A percentile compares a stretch with the other conserved stretches of the same genome.
These are phyloP conservation scores for Phaeosphaeriaceae sp. DNA, from an alignment of 2,329 filamentous ascomycete genomes.

Conservation along the genomic window DNA sequence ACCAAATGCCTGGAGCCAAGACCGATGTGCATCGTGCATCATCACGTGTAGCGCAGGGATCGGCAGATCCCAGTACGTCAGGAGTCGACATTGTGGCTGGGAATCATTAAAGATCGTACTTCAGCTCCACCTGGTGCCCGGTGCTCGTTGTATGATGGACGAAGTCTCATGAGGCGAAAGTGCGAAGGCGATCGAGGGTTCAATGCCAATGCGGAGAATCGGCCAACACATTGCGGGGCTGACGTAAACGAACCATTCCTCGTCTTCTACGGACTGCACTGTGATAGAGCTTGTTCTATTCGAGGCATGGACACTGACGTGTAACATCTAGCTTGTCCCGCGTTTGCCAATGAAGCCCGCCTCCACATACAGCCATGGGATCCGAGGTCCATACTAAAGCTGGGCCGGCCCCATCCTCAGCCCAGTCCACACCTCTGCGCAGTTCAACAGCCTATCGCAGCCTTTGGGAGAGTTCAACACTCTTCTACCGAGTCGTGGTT, in stretches of 20 bases:
- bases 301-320: slow-evolving; percentile 18
- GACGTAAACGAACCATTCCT: slow-evolving; percentile 5
- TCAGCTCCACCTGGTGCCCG: background rate
- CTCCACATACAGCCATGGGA: slow-evolving; percentile 27
- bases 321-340: slow-evolving; percentile 6
- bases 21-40: slow-evolving; percentile 26
- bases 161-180: background rate
- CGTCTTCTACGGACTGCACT: slow-evolving; percentile 2
- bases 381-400: slow-evolving; percentile 19
- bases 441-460: slow-evolving; percentile 22
- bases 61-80: slow-evolving; percentile 5
- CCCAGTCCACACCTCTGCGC: slow-evolving; percentile 2
- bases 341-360: slow-evolving; percentile 7
- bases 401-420: slow-evolving; percentile 5
- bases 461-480: slow-evolving; percentile 27
- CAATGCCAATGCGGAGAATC: background rate
- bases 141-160: background rate
- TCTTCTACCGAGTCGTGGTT: slow-evolving; percentile 18
- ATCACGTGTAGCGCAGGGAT: slow-evolving; percentile 34
- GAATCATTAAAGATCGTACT: background rate
- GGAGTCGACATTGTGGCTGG: background rate
- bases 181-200: slow-evolving; percentile 1
- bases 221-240: slow-evolving; percentile 8
- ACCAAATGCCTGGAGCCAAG: slow-evolving; percentile 23
- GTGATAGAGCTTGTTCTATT: slow-evolving; percentile 3